Percentiles rank a stretch among this genome's conserved stretches.
Evolutionary conservation across 306 rosid species (phyloP).

Genomic region (Acacia crassicarpa): DNA sequence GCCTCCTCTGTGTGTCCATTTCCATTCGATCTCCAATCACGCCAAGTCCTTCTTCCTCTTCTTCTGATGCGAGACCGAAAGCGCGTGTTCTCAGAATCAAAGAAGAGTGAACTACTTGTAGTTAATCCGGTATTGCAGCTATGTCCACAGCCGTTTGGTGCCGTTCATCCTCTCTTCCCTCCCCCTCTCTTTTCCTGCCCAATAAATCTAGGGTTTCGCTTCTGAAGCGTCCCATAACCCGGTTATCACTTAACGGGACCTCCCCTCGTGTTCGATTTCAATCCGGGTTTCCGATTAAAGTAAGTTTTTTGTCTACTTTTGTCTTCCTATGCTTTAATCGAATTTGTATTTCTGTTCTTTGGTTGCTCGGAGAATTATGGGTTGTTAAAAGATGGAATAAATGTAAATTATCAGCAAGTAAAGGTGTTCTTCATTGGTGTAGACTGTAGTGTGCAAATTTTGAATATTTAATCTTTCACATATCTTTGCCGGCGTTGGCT

Average conservation of each 20-base stretch:
- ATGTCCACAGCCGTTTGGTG: background rate
- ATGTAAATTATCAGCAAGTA: background rate
- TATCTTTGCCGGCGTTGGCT: background rate
- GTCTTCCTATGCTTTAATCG: background rate
- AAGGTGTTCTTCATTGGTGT: background rate
- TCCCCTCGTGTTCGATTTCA: background rate
- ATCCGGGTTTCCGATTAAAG: background rate
- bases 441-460: background rate
- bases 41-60: background rate
- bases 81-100: background rate
- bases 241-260: background rate
- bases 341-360: constrained; percentile 21
- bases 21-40: background rate
- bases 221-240: background rate
- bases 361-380: background rate
- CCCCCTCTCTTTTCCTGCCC: background rate
- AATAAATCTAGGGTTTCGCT: background rate
- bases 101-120: background rate
- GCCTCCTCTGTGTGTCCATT: background rate
- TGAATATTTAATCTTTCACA: background rate
- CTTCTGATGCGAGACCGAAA: constrained; percentile 7
- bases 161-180: background rate
- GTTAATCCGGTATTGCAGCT: background rate
- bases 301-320: background rate
- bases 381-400: background rate